Percentiles rank a stretch among this genome's conserved stretches.
Evolutionary conservation across 768 basidiomycete species (phyloP).

Genomic region (Mycena leptocephala): DNA sequence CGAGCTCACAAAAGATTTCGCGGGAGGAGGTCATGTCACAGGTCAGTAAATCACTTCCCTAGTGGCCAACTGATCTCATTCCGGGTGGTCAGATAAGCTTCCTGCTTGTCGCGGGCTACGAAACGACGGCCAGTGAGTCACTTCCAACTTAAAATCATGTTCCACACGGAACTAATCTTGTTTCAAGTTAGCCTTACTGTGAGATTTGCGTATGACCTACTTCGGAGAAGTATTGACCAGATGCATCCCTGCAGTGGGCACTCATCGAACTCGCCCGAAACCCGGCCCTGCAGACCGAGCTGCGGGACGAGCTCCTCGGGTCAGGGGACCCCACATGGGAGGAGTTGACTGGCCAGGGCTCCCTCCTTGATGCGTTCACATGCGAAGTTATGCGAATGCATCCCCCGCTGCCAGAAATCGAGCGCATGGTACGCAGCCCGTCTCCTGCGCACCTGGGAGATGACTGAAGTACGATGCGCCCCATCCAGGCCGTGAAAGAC

Average conservation of each 20-base stretch:
- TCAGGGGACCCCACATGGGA: no score
- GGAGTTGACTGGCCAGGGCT: slow-evolving; percentile 33
- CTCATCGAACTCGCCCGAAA: no score
- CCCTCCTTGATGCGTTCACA: slow-evolving; percentile 59
- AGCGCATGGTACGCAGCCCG: slow-evolving; percentile 44
- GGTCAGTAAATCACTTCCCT: not conserved
- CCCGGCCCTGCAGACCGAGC: no score
- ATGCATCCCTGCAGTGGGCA: no score
- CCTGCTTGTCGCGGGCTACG: slow-evolving; percentile 10
- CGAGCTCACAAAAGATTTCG: not conserved
- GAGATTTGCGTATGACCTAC: no score
- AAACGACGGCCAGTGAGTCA: slow-evolving; percentile 16
- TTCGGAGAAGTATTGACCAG: no score
- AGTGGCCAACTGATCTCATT: not conserved
- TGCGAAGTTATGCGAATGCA: slow-evolving; percentile 58
- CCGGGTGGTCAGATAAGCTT: not conserved
- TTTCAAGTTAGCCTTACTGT: slow-evolving; percentile 19
- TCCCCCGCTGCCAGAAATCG: slow-evolving; percentile 47
- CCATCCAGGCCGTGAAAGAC: slow-evolving; percentile 55
- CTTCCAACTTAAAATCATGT: no score
- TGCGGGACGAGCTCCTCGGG: no score
- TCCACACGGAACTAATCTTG: no score
- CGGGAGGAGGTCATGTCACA: slow-evolving; percentile 8
- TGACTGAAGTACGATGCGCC: not conserved
- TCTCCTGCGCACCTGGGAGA: not conserved